phyloP scores from a whole-genome alignment of 2,329 filamentous ascomycete genomes.

The Aspergillus phoenicis region DNA sequence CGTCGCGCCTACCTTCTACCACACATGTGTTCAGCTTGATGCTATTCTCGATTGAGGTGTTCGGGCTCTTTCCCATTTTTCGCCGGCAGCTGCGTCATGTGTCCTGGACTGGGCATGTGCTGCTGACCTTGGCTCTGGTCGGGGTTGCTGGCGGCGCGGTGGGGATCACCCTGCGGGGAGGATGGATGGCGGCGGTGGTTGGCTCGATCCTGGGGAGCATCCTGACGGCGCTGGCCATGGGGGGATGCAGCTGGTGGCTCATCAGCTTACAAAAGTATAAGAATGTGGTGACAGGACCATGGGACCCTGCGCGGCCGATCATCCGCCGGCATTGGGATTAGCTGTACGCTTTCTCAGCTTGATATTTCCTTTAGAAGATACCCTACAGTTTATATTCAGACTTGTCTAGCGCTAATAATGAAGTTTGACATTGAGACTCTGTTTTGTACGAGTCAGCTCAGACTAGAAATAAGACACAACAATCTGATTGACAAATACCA shows the following conservation, averaged over 20 bases:
- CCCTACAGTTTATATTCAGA: neutral
- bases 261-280: constrained; percentile 98
- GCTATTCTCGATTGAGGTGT: constrained; percentile 95
- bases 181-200: constrained; percentile 59
- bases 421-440: neutral
- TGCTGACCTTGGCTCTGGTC: constrained; percentile 74
- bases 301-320: constrained; percentile 86
- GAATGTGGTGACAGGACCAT: constrained; percentile 96
- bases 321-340: constrained; percentile 48
- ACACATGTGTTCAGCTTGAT: constrained; percentile 94
- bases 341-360: neutral
- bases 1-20: constrained; percentile 83
- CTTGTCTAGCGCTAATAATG: neutral
- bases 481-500: too few species aligned
- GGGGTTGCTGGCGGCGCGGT: constrained; percentile 78
- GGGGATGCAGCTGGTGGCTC: constrained; percentile 95
- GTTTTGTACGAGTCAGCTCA: neutral
- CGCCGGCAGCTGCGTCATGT: constrained; percentile 81
- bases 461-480: neutral
- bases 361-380: constrained; percentile 6
- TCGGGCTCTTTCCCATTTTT: constrained; percentile 96
- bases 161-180: constrained; percentile 61
- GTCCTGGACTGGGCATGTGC: constrained; percentile 78
- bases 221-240: constrained; percentile 77
- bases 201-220: constrained; percentile 78